Base-by-base conservation (phyloP, 2,329 filamentous ascomycete genomes). In the Calycina marina region DNA sequence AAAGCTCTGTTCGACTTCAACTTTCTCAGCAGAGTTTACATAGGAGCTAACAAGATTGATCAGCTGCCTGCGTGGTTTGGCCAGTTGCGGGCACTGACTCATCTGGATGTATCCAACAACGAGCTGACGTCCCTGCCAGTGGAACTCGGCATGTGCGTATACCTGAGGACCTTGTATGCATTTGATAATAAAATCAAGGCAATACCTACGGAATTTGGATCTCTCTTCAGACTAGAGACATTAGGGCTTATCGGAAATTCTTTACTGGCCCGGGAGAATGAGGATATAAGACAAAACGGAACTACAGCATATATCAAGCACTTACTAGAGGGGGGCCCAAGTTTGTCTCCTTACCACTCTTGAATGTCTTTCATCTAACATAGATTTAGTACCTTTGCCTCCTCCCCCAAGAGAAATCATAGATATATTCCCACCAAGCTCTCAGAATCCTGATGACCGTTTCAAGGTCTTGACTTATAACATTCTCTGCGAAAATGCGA, bases 101-200 rank as follows among this genome's bases (percentile, higher is more conserved):
- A 86, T 48, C 69, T 98, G 30, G 88, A 98, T 56, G 67, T 86
- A 3, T 96, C 90, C 0, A 75, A 78, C 59, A 98, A 98, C 56
- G 72, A 88, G 40, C 66, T 98, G 38, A 69, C 68, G 6, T 74
- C 80, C 42, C 63, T 98, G 4, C 90, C 90, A 1, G 71, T 81
- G 14, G 88, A 98, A 60, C 73, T 98, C 39, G 90, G 90, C 51
- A 98, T 96, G 88, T 83, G 93, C 48, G 90, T 86, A 16, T 90
- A 86, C 45, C 63, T 98, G 34, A 85, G 83, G 57, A 76, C 81
- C 43, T 65, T 98, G 4, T 63, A 86, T 16, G 64, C 94, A 2
- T 94, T 93, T 54, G 85, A 93, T 60, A 98, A 98, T 56, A 69
- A 81, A 40, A 77, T 98, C 34, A 72, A 72, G 39, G 76, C 72